phyloP scores from a whole-genome alignment of 2,329 filamentous ascomycete species.

The Clarireedia monteithiana region DNA sequence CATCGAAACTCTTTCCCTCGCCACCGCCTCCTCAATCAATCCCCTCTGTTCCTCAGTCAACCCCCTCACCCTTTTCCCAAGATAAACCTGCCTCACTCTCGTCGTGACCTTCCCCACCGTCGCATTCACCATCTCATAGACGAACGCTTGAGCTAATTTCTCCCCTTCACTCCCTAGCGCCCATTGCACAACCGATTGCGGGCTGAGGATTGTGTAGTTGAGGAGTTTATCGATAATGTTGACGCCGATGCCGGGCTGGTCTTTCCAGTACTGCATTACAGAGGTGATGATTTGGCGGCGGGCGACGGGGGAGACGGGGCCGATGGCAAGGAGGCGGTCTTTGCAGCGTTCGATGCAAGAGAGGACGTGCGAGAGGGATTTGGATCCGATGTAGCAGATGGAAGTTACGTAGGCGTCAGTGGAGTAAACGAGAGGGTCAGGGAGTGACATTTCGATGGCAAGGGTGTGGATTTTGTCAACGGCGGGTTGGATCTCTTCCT shows the following conservation, averaged over 20 bases:
- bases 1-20: constrained; percentile 65
- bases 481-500: constrained; percentile 77
- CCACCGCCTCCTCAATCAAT: constrained; percentile 54
- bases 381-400: constrained; percentile 88
- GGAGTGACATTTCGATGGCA: constrained; percentile 58
- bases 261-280: constrained; percentile 87
- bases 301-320: constrained; percentile 64
- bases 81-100: constrained; percentile 73
- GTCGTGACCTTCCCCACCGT: constrained; percentile 87
- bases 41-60: constrained; percentile 41
- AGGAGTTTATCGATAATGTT: constrained; percentile 94
- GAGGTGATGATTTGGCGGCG: constrained; percentile 83
- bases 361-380: constrained; percentile 91
- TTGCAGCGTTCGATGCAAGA: constrained; percentile 95
- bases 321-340: constrained; percentile 74
- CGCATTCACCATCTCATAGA: constrained; percentile 84
- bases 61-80: constrained; percentile 49
- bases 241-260: constrained; percentile 85
- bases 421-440: constrained; percentile 73
- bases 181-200: constrained; percentile 82
- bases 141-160: constrained; percentile 60
- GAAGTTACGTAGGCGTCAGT: constrained; percentile 92
- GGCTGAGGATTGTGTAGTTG: constrained; percentile 92
- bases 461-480: constrained; percentile 76
- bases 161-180: constrained; percentile 60